Percentiles rank a stretch among this genome's conserved stretches.
phyloP scores from a whole-genome alignment of 495 filamentous ascomycete species.

The Aspergillus olivimuriae region DNA sequence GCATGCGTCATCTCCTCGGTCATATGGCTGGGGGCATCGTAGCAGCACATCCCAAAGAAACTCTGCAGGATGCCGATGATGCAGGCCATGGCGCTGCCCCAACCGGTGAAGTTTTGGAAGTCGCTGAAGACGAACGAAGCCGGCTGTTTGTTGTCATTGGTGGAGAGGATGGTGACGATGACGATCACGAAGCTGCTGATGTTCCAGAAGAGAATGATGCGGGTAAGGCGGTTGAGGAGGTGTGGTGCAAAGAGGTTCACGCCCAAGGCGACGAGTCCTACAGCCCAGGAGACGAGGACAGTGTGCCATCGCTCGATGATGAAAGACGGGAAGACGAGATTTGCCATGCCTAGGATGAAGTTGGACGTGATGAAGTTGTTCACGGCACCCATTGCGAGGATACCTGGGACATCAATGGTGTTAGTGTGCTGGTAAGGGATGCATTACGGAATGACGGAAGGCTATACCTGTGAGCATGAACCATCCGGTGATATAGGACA shows the following conservation, averaged over 20 bases:
- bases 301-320: conserved; percentile 53
- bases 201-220: conserved; percentile 49
- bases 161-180: conserved; percentile 45
- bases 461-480: conserved; percentile 44
- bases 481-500: conserved; percentile 48
- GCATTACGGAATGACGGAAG: neutral
- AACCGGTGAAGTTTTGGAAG: conserved; percentile 53
- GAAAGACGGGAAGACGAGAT: conserved; percentile 46
- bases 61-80: conserved; percentile 52
- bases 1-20: conserved; percentile 47
- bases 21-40: conserved; percentile 42
- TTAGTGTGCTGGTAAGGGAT: neutral
- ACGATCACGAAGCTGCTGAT: conserved; percentile 46
- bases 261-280: conserved; percentile 34
- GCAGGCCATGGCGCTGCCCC: conserved; percentile 42
- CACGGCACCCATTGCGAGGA: conserved; percentile 50
- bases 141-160: conserved; percentile 48
- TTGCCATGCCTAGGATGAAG: conserved; percentile 49
- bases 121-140: conserved; percentile 50
- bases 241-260: conserved; percentile 48
- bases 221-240: conserved; percentile 46
- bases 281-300: conserved; percentile 45
- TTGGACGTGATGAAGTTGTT: conserved; percentile 53
- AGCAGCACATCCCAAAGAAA: conserved; percentile 54
- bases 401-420: conserved; percentile 26